Evolutionary conservation across 1,284 basidiomycete genomes (phyloP), one percentile per base, ranked within the genome.

Genomic region (Trametes pubescens): DNA sequence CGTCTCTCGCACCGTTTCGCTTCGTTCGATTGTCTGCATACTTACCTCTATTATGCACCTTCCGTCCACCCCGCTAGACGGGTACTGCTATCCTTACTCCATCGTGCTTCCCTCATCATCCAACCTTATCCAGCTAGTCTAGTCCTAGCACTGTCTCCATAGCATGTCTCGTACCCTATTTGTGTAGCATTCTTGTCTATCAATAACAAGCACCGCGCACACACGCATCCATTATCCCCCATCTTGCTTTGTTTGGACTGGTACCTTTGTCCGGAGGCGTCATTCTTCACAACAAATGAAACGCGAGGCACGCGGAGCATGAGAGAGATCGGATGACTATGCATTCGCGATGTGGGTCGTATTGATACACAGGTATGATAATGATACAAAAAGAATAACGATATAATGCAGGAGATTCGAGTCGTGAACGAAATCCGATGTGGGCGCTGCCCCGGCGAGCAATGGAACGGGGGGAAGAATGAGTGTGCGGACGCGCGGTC

Each of bases 301-400:
- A 2, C 11, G 37, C 10, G 10, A 5, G 14, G 37, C 37, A 38
- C 37, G 10, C 37, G 2, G 10, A 13, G 18, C 43, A 34, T 9
- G 35, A 34, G 18, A 21, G 18, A 34, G 16, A 7, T 6, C 37
- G 37, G 37, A 16, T 38, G 51, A 43, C 40, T 7, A 43, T 43
- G 14, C 40, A 16, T 43, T 43, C 18, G 40, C 35, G 44, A 16
- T 22, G 34, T 21, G 49, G 52, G 34, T 59, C 29, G 8, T 59
- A 59, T 59, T 59, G 58, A 59, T 59, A 59, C 58, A 59, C 7
- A 4, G 7, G 22, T 13, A 7, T 11, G 32, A 35, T 35, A 51
- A 6, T 29, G 22, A 51, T 51, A 51, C 11, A 47, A 24, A 21
- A 37, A 1, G 24, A 37, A 59, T 52, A 51, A 53, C 46, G 43